Evolutionary conservation across 495 filamentous ascomycete species (phyloP), one percentile per base, ranked within the genome.

Genomic region (Choiromyces venosus): DNA sequence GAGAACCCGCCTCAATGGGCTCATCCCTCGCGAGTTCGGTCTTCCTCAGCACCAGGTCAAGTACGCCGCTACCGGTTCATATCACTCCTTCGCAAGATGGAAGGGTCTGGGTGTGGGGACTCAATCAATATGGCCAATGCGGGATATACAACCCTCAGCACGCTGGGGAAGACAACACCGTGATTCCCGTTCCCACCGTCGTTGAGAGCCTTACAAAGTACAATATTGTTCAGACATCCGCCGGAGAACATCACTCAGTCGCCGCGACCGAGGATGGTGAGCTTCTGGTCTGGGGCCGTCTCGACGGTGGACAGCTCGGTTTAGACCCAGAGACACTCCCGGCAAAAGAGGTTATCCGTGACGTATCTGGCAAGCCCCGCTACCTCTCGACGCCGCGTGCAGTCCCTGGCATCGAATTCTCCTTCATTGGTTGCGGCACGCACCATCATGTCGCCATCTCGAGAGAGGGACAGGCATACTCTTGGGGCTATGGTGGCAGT

Each of bases 81-180:
- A 91, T 82, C 90, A 92, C 83, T 87, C 85, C 74, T 92, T 97
- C 77, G 92, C 93, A 86, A 29, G 86, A 89, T 52, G 89, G 87
- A 40, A 86, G 89, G 37, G 89, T 95, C 71, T 94, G 87, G 82
- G 85, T 89, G 33, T 97, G 93, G 93, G 94, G 94, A 9, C 83
- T 93, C 42, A 97, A 97, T 84, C 92, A 89, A 81, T 96, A 91
- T 81, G 91, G 90, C 65, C 89, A 94, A 82, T 92, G 90, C 14
- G 95, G 92, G 65, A 86, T 93, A 69, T 84, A 85, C 21, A 86
- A 88, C 16, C 87, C 87, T 67, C 37, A 73, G 42, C 74, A 76
- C 40, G 92, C 89, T 36, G 93, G 93, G 71, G 86, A 89, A 33
- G 86, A 89, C 71, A 71, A 73, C 71, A 87, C 88, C 38, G 84